Evolutionary conservation across 208 protist genomes (phyloP), one percentile per base, ranked within the genome.

Genomic region (Crithidia fasciculata): DNA sequence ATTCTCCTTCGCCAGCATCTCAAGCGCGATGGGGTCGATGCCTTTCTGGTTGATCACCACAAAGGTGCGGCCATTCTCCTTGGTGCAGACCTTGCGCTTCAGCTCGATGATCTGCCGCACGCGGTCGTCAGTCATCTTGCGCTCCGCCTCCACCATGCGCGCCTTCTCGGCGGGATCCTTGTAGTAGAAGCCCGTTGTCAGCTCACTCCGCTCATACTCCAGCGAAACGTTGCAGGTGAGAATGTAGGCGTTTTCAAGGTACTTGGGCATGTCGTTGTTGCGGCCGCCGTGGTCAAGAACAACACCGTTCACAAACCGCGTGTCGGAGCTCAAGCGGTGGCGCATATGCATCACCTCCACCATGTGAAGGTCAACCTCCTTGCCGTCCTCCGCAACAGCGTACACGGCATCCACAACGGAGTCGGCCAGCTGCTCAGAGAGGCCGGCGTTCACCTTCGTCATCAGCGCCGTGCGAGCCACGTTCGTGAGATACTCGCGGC

Each of bases 11-110:
- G 99, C 96, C 19, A 99, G 89, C 95, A 99, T 98, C 72, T 99
- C 98, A 9, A 99, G 92, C n/a, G 98, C 98, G 63, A 99, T 93
- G 18, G 98, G 99, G 90, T 99, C 99, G 81, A 99, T 99, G 69
- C 99, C 99, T 85, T 99, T 99, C 87, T 99, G 98, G 85, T 99
- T 99, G 74, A 99, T 99, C 44, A 99, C 91, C 28, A 99, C 95
- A 85, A 99, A 99, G 10, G 84, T 80, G 58, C 98, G 96, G 49
- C 96, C 91, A 69, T 96, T 95, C 18, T 95, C 94, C 76, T 96
- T 95, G 45, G 94, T 92, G 85, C 96, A 98, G 12, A 99, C 96
- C 79, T 93, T 73, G 19, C 95, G 87, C 94, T 99, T 99, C 8
- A 99, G 90, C n/a, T 95, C 98, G 78, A 99, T 99, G 73, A 99